These are phyloP conservation scores for Xylariaceae sp. DNA, from an alignment of 2,329 filamentous ascomycete genomes.

Conservation along the genomic window DNA sequence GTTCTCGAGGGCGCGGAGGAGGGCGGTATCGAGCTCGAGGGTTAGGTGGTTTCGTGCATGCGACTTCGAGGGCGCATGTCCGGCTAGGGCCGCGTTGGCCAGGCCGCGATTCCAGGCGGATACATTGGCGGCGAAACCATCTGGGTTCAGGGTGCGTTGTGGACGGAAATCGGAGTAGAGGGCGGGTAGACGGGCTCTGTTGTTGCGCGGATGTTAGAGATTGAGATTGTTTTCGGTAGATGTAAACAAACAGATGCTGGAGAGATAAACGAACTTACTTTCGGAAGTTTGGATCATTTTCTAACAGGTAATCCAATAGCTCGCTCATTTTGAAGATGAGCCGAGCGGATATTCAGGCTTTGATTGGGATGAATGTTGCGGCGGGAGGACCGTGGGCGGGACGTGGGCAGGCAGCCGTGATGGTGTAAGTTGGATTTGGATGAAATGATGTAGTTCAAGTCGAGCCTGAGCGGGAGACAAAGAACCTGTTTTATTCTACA, in stretches of 20 bases:
- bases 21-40: conserved; percentile 53
- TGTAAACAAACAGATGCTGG: background rate
- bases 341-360: background rate
- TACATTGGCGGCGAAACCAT: conserved; percentile 77
- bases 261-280: conserved; percentile 37
- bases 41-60: conserved; percentile 45
- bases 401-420: background rate
- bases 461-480: background rate
- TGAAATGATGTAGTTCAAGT: background rate
- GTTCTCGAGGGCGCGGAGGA: conserved; percentile 67
- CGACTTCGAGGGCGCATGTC: conserved; percentile 41
- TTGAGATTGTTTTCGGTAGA: background rate
- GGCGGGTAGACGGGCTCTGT: conserved; percentile 70
- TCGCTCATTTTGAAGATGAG: conserved; percentile 50
- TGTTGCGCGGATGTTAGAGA: conserved; percentile 11
- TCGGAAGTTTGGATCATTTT: conserved; percentile 57
- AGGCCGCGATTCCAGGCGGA: conserved; percentile 73
- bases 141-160: conserved; percentile 72
- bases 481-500: background rate
- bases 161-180: conserved; percentile 82
- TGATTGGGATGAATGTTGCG: background rate
- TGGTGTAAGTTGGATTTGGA: background rate
- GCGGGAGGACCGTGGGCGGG: background rate
- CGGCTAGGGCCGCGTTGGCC: conserved; percentile 60
- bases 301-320: conserved; percentile 60